phyloP scores from a whole-genome alignment of 2,329 filamentous ascomycete species.

The Cercospora sp. region DNA sequence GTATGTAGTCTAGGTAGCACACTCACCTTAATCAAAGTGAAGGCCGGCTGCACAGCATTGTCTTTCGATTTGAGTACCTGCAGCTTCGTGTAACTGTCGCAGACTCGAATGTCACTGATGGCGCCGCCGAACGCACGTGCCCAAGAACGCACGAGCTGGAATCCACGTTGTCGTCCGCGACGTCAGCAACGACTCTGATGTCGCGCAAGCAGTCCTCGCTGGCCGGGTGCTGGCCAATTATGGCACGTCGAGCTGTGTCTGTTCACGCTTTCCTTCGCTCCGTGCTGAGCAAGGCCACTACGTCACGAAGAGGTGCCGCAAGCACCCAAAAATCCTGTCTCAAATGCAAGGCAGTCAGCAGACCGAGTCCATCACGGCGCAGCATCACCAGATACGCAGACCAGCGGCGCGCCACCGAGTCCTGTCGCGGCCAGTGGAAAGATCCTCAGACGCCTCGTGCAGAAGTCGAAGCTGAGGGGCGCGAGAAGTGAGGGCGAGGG shows the following conservation, averaged over 20 bases:
- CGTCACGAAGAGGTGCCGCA: conserved; percentile 2
- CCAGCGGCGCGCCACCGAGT: neutral
- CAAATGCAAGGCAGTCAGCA: neutral
- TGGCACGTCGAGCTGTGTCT: neutral
- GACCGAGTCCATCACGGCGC: neutral
- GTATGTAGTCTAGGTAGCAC: neutral
- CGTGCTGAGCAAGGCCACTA: neutral
- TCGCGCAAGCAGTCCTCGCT: neutral
- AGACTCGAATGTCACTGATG: neutral
- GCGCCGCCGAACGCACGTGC: conserved; percentile 5
- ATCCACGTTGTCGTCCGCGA: neutral
- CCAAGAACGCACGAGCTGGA: conserved; percentile 4
- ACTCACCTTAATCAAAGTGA: neutral
- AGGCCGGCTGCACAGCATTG: conserved; percentile 1
- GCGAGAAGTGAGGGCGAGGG: neutral
- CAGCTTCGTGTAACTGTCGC: conserved; percentile 2
- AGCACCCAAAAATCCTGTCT: neutral
- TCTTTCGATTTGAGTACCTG: conserved; percentile 1
- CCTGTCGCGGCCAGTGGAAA: neutral
- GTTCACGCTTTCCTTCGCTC: neutral
- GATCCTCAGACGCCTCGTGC: neutral
- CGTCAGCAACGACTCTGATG: neutral
- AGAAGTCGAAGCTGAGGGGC: neutral
- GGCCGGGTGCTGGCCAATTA: neutral
- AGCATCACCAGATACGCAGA: neutral